Evolutionary conservation across 129 eudicot species (phyloP).

Genomic region (Dittrichia graveolens): DNA sequence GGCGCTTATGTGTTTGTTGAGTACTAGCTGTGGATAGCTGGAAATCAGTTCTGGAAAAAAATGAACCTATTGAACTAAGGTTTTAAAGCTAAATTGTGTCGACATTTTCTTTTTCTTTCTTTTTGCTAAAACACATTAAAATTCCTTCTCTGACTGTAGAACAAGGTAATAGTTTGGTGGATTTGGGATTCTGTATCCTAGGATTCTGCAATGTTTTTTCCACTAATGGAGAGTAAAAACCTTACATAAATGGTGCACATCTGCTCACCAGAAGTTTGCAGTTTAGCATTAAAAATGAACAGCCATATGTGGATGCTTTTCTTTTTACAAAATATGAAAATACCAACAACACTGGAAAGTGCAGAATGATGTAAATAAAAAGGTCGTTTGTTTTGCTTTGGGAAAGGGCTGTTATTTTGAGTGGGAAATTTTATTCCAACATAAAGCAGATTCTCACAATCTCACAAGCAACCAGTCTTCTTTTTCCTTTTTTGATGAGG

Average conservation of each 20-base stretch:
- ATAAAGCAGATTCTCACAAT: constrained; percentile 18
- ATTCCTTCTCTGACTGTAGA: neutral
- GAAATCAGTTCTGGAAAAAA: too few relatives aligned
- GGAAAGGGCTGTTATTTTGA: neutral
- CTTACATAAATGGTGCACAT: neutral
- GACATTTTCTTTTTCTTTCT: neutral
- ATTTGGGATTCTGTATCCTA: neutral
- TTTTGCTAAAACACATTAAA: neutral
- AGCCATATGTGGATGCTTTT: neutral
- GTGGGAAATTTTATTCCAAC: constrained; percentile 19
- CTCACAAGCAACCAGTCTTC: neutral
- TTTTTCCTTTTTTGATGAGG: neutral
- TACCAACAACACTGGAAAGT: neutral
- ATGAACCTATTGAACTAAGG: neutral
- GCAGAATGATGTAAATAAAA: constrained; percentile 3
- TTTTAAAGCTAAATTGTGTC: neutral
- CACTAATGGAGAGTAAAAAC: neutral
- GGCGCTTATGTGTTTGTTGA: too few relatives aligned
- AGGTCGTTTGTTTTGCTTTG: neutral
- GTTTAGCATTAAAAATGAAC: too few relatives aligned
- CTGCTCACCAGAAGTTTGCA: too few relatives aligned
- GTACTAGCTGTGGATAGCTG: too few relatives aligned
- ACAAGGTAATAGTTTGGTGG: constrained; percentile 13
- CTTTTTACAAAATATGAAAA: constrained; percentile 5
- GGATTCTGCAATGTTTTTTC: constrained; percentile 6